phyloP scores from a whole-genome alignment of 108 stramenopile genomes.

The Pseudonitzschia multistriata region DNA sequence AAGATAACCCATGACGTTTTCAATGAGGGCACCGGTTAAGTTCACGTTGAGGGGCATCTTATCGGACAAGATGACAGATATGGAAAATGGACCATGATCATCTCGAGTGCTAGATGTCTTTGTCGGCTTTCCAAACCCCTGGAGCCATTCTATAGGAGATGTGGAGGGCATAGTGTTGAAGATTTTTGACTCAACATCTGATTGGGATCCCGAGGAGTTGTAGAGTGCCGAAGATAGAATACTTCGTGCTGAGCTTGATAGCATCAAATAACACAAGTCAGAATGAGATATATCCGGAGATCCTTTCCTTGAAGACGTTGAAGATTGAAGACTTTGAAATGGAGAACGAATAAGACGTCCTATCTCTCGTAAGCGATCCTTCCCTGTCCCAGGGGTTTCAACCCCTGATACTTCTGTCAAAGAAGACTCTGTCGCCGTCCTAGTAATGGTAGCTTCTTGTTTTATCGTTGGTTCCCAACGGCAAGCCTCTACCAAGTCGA shows the following conservation, averaged over 20 bases:
- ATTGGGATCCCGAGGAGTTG: slow-evolving; percentile 15
- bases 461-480: slow-evolving; percentile 9
- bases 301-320: slow-evolving; percentile 19
- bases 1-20: slow-evolving; percentile 42
- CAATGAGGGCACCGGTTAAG: slow-evolving; percentile 74
- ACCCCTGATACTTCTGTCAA: background rate
- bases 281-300: slow-evolving; percentile 19
- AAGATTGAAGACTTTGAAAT: slow-evolving; percentile 22
- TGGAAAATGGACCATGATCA: slow-evolving; percentile 9
- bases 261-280: slow-evolving; percentile 46
- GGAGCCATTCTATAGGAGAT: slow-evolving; percentile 35
- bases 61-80: slow-evolving; percentile 24
- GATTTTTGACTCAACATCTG: slow-evolving; percentile 18
- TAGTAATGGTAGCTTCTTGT: slow-evolving; percentile 4
- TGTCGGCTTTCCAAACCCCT: slow-evolving; percentile 35
- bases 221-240: slow-evolving; percentile 26
- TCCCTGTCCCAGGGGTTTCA: slow-evolving; percentile 14
- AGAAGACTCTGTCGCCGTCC: slow-evolving; percentile 13
- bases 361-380: slow-evolving; percentile 38
- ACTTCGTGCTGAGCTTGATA: slow-evolving; percentile 22
- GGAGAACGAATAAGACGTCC: slow-evolving; percentile 36
- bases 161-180: slow-evolving; percentile 25
- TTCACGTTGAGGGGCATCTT: slow-evolving; percentile 67
- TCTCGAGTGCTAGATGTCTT: slow-evolving; percentile 10
- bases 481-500: slow-evolving; percentile 27